phyloP scores from a whole-genome alignment of 208 protist species.

The Tetramitus jugosus region DNA sequence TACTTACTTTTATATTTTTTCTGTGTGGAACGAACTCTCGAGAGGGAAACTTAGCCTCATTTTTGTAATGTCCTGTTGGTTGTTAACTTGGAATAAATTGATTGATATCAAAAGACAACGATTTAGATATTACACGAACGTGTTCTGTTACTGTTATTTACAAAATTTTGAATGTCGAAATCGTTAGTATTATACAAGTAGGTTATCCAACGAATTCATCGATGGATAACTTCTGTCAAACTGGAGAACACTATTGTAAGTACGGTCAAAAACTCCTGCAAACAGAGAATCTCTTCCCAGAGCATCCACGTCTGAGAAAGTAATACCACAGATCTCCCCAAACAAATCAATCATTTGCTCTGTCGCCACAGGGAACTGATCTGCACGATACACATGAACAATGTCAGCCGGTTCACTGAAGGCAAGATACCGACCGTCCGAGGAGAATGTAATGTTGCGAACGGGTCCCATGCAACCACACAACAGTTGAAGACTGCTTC shows the following conservation, averaged over 20 bases:
- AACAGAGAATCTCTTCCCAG: not conserved
- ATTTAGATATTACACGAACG: too few relatives aligned
- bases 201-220: too few relatives aligned
- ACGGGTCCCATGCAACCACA: not conserved
- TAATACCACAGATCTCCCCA: not conserved
- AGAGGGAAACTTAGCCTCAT: too few relatives aligned
- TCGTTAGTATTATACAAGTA: too few relatives aligned
- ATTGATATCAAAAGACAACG: too few relatives aligned
- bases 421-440: not conserved
- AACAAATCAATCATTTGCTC: not conserved
- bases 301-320: not conserved
- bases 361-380: not conserved
- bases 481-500: not conserved
- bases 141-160: too few relatives aligned
- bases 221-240: slow-evolving; percentile 1
- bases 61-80: too few relatives aligned
- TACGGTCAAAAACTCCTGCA: not conserved
- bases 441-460: not conserved
- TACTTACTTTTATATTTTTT: too few relatives aligned
- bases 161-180: too few relatives aligned
- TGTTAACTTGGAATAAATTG: too few relatives aligned
- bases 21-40: too few relatives aligned
- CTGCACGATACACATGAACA: not conserved
- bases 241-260: not conserved
- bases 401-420: not conserved